Percentiles rank a stretch among this genome's conserved stretches.
These are phyloP conservation scores for Angomonas ambiguus DNA, from an alignment of 208 protist species.

Conservation along the genomic window DNA sequence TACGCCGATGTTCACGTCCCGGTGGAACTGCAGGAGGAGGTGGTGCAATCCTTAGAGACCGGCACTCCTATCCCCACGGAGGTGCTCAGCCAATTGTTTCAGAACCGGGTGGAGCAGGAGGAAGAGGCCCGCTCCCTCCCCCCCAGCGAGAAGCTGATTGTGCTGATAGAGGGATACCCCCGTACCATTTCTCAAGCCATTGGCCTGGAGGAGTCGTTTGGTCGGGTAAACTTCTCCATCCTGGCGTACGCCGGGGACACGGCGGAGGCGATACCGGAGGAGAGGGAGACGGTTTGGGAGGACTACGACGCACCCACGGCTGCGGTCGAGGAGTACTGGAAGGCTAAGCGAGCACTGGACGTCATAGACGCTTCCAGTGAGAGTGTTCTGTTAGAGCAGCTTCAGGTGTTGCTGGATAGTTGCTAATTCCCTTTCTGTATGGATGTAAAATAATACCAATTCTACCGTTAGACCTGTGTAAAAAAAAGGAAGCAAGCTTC, in stretches of 20 bases:
- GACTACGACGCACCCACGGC: constrained; percentile 8
- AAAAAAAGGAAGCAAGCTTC: constrained; percentile 1
- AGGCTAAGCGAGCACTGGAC: constrained; percentile 22
- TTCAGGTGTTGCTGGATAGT: constrained; percentile 22
- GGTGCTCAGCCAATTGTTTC: constrained; percentile 22
- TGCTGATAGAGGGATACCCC: constrained; percentile 42
- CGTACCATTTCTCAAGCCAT: constrained; percentile 32
- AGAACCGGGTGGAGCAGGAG: constrained; percentile 23
- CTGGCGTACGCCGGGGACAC: constrained; percentile 6
- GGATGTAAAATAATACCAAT: not conserved
- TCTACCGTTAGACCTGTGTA: not conserved
- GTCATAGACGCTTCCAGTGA: constrained; percentile 25
- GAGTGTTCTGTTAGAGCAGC: constrained; percentile 5
- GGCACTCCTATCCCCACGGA: constrained; percentile 14
- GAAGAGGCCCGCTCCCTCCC: constrained; percentile 7
- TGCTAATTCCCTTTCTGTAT: not conserved
- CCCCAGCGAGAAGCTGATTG: constrained; percentile 5
- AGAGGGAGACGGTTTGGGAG: constrained; percentile 13
- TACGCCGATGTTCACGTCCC: constrained; percentile 16
- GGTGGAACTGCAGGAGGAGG: constrained; percentile 17
- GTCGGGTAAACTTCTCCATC: constrained; percentile 17
- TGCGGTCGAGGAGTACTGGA: constrained; percentile 33
- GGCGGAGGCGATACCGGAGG: constrained; percentile 11
- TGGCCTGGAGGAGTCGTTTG: constrained; percentile 27
- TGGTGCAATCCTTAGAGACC: constrained; percentile 9